Conservation (phyloP, 495 filamentous ascomycete genomes). For the Aspergillus incahuasiensis region DNA sequence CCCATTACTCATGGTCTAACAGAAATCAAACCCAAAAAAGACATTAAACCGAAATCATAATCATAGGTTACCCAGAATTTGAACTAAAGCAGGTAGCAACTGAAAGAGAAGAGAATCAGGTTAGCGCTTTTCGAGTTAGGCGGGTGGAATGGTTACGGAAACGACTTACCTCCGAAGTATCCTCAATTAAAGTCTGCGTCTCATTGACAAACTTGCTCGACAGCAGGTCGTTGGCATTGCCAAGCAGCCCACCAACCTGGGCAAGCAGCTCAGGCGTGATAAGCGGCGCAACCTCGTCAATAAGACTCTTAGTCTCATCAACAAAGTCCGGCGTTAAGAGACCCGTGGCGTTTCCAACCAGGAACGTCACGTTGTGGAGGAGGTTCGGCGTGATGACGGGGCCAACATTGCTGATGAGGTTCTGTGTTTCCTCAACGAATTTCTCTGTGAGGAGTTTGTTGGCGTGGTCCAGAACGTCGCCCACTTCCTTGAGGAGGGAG, state of each 20-base stretch:
- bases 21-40: neutral
- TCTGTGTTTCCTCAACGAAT: slow-evolving; percentile 41
- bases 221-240: slow-evolving; percentile 37
- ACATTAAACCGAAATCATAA: neutral
- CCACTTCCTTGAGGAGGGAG: slow-evolving; percentile 21
- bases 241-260: slow-evolving; percentile 36
- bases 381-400: slow-evolving; percentile 32
- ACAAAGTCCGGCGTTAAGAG: slow-evolving; percentile 39
- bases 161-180: slow-evolving; percentile 44
- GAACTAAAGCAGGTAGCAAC: slow-evolving; percentile 28
- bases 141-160: neutral
- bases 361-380: slow-evolving; percentile 21
- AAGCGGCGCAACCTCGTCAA: slow-evolving; percentile 33
- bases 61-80: slow-evolving; percentile 28
- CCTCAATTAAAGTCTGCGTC: slow-evolving; percentile 43
- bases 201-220: slow-evolving; percentile 41
- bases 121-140: neutral
- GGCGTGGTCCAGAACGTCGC: slow-evolving; percentile 34
- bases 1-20: slow-evolving; percentile 15
- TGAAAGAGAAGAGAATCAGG: slow-evolving; percentile 6
- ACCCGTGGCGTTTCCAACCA: slow-evolving; percentile 35
- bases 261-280: slow-evolving; percentile 41
- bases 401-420: slow-evolving; percentile 34
- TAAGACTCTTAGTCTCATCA: slow-evolving; percentile 38
- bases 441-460: slow-evolving; percentile 34